phyloP scores from a whole-genome alignment of 2,329 filamentous ascomycete genomes.

The Emmonsiellopsis sp. region DNA sequence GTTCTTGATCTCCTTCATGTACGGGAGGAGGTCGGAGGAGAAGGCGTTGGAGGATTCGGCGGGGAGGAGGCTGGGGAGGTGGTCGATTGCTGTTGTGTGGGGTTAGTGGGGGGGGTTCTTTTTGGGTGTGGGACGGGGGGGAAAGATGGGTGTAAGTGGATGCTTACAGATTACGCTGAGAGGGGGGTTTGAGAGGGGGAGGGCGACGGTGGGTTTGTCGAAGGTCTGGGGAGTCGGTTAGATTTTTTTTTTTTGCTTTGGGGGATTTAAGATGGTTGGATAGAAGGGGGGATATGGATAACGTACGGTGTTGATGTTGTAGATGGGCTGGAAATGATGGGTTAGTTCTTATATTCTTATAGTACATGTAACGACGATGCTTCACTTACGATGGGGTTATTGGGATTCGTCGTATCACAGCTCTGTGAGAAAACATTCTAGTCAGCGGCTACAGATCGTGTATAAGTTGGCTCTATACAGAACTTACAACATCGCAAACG shows the following conservation, averaged over 20 bases:
- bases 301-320: slow-evolving; percentile 59
- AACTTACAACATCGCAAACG: slow-evolving; percentile 59
- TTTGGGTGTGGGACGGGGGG: not conserved
- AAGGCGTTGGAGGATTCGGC: slow-evolving; percentile 83
- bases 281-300: not conserved
- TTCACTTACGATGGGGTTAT: slow-evolving; percentile 33
- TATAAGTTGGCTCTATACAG: not conserved
- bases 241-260: not conserved
- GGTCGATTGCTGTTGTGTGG: slow-evolving; percentile 50
- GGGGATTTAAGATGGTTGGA: not conserved
- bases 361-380: not conserved
- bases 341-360: not conserved
- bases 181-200: slow-evolving; percentile 50
- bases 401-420: slow-evolving; percentile 35
- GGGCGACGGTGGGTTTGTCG: slow-evolving; percentile 72
- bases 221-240: slow-evolving; percentile 48
- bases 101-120: not conserved
- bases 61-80: slow-evolving; percentile 72
- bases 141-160: not conserved
- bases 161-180: slow-evolving; percentile 63
- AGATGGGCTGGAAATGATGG: slow-evolving; percentile 50
- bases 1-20: slow-evolving; percentile 67
- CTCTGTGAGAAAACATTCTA: slow-evolving; percentile 6
- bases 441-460: too few relatives aligned
- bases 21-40: slow-evolving; percentile 66